phyloP scores from a whole-genome alignment of 352 stramenopile genomes.

The Globisporangium polare region DNA sequence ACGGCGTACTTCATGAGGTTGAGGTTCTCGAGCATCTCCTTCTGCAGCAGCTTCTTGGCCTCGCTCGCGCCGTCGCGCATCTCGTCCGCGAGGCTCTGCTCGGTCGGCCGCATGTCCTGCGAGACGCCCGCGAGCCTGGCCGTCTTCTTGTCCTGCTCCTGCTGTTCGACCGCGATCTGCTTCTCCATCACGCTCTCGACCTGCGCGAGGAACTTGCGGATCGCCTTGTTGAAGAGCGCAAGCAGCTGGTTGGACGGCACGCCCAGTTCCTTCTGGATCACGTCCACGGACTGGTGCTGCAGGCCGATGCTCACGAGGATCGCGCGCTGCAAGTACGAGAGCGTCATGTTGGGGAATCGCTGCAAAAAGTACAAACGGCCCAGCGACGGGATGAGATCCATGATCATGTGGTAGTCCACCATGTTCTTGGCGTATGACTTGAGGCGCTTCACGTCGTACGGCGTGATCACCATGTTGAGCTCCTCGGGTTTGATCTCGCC shows the following conservation, averaged over 20 bases:
- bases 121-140: conserved; percentile 40
- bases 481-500: conserved; percentile 84
- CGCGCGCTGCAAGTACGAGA: conserved; percentile 95
- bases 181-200: conserved; percentile 79
- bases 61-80: conserved; percentile 69
- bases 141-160: conserved; percentile 70
- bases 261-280: conserved; percentile 91
- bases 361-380: conserved; percentile 96
- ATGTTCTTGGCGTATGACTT: conserved; percentile 98
- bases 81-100: conserved; percentile 80
- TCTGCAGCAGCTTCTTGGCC: conserved; percentile 78
- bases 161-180: conserved; percentile 80
- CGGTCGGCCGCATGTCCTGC: conserved; percentile 79
- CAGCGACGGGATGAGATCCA: conserved; percentile 95
- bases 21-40: conserved; percentile 82
- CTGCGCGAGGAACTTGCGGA: conserved; percentile 87
- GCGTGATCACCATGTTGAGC: conserved; percentile 92
- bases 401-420: conserved; percentile 99
- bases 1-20: conserved; percentile 96
- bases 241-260: conserved; percentile 95
- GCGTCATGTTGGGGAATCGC: conserved; percentile 87
- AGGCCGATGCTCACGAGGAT: conserved; percentile 95
- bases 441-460: conserved; percentile 97
- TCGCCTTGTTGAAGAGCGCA: conserved; percentile 98
- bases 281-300: conserved; percentile 92